phyloP scores from a whole-genome alignment of 192 early-diverging fungal genomes.

The Gaertneriomyces sp. region DNA sequence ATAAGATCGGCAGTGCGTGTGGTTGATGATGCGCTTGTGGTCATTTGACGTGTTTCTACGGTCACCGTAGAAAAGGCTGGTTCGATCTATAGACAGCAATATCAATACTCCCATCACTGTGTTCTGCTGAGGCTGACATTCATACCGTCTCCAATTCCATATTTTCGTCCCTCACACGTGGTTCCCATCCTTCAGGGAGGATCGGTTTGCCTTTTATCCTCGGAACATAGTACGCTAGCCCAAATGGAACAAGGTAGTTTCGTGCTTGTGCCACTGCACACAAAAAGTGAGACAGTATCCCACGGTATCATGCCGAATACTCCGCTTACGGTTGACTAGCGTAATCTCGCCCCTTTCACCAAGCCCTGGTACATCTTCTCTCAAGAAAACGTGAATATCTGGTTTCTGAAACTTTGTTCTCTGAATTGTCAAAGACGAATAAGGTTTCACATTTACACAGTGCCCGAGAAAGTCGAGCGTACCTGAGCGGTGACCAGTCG shows the following conservation, averaged over 20 bases:
- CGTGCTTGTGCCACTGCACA: constrained; percentile 27
- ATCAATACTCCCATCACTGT: neutral
- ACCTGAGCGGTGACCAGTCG: too few relatives aligned
- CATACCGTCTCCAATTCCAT: constrained; percentile 21
- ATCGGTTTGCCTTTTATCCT: constrained; percentile 33
- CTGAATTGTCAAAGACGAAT: constrained; percentile 5
- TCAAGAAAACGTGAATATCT: constrained; percentile 30
- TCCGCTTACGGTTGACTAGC: constrained; percentile 21
- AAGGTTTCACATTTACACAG: too few relatives aligned
- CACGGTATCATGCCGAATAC: neutral
- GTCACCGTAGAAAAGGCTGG: constrained; percentile 31
- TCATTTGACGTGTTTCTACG: constrained; percentile 10
- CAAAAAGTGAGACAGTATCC: neutral
- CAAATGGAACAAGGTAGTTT: constrained; percentile 36
- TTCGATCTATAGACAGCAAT: constrained; percentile 12
- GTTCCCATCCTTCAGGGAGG: constrained; percentile 37
- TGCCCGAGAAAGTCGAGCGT: too few relatives aligned
- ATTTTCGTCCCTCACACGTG: constrained; percentile 22
- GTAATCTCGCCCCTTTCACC: constrained; percentile 45
- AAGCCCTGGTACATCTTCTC: constrained; percentile 43
- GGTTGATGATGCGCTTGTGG: constrained; percentile 5
- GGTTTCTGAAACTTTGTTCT: constrained; percentile 35
- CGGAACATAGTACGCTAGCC: constrained; percentile 38
- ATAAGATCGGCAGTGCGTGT: neutral
- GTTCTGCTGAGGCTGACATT: neutral